Evolutionary conservation across 2,329 filamentous ascomycete genomes (phyloP), one percentile per base, ranked within the genome.

Genomic region (Venturia asperata): DNA sequence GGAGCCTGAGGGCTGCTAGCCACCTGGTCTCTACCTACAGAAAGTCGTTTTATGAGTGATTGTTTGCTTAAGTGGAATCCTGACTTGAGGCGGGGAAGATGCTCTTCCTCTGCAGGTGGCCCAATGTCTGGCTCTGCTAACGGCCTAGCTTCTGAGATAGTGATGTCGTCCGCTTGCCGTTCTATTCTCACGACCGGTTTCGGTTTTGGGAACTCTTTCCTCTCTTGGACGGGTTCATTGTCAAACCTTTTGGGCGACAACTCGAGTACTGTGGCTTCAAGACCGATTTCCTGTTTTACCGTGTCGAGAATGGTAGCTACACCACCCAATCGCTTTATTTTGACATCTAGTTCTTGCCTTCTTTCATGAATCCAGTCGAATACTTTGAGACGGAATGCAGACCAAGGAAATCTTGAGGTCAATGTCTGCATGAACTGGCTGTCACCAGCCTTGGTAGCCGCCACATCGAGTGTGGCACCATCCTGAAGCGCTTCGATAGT

Each of bases 371-470:
- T 74, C 81, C 83, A 86, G 21, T 75, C 69, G 1, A 80, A 72
- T 6, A 80, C 71, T 10, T 76, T 71, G 0, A 78, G 68, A 6
- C 82, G 70, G 63, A 85, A 82, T 2, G 72, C 69, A 0, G 75
- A 69, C 83, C 83, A 86, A 3, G 78, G 75, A 69, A 80, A 87
- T 1, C 70, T 67, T 1, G 72, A 70, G 43, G 77, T 75, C 5
- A 87, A 68, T 0, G 69, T 71, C 3, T 77, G 76, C 34, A 82
- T 71, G 52, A 82, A 78, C 17, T 80, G 71, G 3, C 70, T 64
- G 3, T 72, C 69, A 7, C 71, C 71, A n/a, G 66, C 64, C 27
- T 71, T 67, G 9, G 70, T 63, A 1, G 74, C 73, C 45, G 76
- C 70, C 2, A 73, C 69, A n/a, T 74, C 72, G 4, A 70, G 65